These are phyloP conservation scores for Gnomoniopsis sp. DNA, from an alignment of 2,329 filamentous ascomycete species.

Conservation along the genomic window DNA sequence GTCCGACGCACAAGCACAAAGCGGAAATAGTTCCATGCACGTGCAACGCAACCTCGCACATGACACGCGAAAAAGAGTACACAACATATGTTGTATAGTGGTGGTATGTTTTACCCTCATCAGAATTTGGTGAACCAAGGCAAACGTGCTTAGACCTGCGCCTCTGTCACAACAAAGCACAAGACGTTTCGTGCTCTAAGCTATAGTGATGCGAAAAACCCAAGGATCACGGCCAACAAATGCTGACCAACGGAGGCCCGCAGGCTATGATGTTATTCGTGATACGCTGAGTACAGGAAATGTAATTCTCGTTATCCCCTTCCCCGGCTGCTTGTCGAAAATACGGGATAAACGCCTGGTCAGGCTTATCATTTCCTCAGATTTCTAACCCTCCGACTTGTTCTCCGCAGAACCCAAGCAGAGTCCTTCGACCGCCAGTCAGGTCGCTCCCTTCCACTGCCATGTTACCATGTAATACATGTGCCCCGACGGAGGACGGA, in stretches of 20 bases:
- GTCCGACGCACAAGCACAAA: background rate
- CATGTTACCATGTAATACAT: background rate
- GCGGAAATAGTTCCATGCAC: too few species aligned
- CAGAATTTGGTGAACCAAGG: background rate
- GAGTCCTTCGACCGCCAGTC: background rate
- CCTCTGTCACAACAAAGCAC: background rate
- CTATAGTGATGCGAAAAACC: background rate
- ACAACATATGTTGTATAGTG: background rate
- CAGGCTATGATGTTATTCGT: slow-evolving; percentile 1
- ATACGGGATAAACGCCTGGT: background rate
- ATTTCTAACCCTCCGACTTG: background rate
- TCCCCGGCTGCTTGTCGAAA: background rate
- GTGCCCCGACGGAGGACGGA: background rate
- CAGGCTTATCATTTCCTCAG: background rate
- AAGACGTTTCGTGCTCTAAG: background rate
- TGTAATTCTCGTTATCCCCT: background rate
- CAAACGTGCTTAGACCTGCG: background rate
- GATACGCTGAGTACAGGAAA: slow-evolving; percentile 5
- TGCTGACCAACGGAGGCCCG: slow-evolving; percentile 1
- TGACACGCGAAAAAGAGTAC: too few species aligned
- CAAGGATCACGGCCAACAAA: slow-evolving; percentile 1
- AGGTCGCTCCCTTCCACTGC: background rate
- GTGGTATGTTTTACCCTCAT: background rate
- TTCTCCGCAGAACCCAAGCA: background rate
- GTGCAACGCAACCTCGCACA: too few species aligned